Conservation (phyloP, 345 rosid species). For the Pugionium dolabratum region DNA sequence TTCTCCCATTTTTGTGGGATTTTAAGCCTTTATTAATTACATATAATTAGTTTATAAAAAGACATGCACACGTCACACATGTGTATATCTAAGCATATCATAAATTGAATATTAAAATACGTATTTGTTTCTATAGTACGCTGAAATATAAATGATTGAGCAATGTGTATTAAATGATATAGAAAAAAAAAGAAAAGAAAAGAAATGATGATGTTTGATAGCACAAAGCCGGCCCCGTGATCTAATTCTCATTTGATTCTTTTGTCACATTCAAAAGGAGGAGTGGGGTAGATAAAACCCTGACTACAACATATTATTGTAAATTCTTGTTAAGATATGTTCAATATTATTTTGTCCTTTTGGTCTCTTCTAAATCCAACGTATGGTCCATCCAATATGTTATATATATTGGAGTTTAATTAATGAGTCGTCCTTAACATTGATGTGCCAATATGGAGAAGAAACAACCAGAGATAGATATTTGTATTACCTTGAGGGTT, state of each 20-base stretch:
- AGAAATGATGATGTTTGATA: conserved; percentile 33
- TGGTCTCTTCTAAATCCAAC: conserved; percentile 35
- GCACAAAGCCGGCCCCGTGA: conserved; percentile 48
- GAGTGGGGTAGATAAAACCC: conserved; percentile 44
- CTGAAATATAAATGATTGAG: conserved; percentile 32
- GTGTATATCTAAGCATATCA: background rate
- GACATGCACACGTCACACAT: conserved; percentile 12
- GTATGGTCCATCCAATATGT: conserved; percentile 40
- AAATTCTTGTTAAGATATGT: conserved; percentile 38
- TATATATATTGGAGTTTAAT: conserved; percentile 39
- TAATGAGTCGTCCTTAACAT: conserved; percentile 38
- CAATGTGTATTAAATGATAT: conserved; percentile 38
- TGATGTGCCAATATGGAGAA: conserved; percentile 31
- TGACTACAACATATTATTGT: conserved; percentile 44
- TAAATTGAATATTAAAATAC: background rate
- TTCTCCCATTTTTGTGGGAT: conserved; percentile 30
- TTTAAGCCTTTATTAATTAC: background rate
- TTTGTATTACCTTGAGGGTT: background rate
- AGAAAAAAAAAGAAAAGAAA: conserved; percentile 11
- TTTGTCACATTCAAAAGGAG: conserved; percentile 41
- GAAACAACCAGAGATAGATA: conserved; percentile 7
- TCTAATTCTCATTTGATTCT: conserved; percentile 43
- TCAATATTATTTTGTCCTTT: conserved; percentile 41
- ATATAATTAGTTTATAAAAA: conserved; percentile 1
- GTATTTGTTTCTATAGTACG: conserved; percentile 11